Conservation (phyloP, 768 basidiomycete species). For the Pulveroboletus sp. region DNA sequence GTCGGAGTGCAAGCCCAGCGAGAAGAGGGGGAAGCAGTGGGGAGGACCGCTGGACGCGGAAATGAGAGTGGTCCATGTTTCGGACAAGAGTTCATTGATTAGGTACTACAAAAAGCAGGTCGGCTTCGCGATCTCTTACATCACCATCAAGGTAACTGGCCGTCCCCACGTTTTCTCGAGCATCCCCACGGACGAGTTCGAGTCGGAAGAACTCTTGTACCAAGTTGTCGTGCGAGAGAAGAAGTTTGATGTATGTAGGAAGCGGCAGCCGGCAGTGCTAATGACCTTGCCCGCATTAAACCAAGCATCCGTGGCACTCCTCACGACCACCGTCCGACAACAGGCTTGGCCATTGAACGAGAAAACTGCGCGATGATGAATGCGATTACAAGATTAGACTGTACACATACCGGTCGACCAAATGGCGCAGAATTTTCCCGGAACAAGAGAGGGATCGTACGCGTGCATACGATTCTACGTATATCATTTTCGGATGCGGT, state of each 20-base stretch:
- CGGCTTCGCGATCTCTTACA: background rate
- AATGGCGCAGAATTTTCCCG: conserved; percentile 71
- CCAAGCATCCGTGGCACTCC: conserved; percentile 60
- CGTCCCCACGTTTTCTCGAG: background rate
- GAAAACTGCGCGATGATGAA: conserved; percentile 47
- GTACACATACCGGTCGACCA: conserved; percentile 78
- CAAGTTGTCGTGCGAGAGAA: background rate
- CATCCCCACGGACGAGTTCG: background rate
- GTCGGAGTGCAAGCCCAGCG: conserved; percentile 70
- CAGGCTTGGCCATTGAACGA: conserved; percentile 85
- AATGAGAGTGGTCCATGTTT: conserved; percentile 25
- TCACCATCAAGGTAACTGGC: background rate
- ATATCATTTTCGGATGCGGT: conserved; percentile 67
- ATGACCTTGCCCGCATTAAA: conserved; percentile 35
- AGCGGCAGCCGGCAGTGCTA: background rate
- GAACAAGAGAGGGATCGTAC: conserved; percentile 78
- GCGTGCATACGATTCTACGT: conserved; percentile 92
- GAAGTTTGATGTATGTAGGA: background rate
- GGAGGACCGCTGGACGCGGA: conserved; percentile 76
- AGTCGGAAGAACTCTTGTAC: background rate
- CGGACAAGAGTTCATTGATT: background rate
- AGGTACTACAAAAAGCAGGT: background rate
- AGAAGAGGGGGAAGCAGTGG: conserved; percentile 59
- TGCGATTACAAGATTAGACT: conserved; percentile 32
- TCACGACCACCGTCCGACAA: conserved; percentile 38